These are phyloP conservation scores for Parmales sp. DNA, from an alignment of 108 stramenopile species.

Conservation along the genomic window DNA sequence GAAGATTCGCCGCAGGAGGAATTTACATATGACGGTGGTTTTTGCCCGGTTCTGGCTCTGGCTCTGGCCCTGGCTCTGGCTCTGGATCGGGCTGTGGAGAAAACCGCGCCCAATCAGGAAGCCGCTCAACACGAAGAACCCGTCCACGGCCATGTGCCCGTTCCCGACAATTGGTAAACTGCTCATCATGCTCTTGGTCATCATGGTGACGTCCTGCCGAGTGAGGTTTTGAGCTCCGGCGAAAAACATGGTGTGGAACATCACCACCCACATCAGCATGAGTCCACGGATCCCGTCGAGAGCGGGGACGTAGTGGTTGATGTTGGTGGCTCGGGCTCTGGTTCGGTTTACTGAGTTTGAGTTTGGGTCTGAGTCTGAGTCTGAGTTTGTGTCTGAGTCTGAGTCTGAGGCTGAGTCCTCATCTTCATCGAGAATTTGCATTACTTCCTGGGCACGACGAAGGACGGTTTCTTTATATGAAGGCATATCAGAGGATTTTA, in stretches of 20 bases:
- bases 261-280: background rate
- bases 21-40: background rate
- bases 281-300: background rate
- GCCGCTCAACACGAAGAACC: background rate
- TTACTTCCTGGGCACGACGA: too few relatives aligned
- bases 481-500: too few relatives aligned
- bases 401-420: too few relatives aligned
- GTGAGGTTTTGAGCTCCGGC: too few relatives aligned
- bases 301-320: background rate
- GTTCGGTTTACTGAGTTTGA: too few relatives aligned
- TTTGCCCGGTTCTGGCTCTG: background rate
- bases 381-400: too few relatives aligned
- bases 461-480: too few relatives aligned
- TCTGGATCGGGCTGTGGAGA: too few relatives aligned
- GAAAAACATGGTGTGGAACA: conserved; percentile 5
- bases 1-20: background rate
- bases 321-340: too few relatives aligned
- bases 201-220: background rate
- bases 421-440: too few relatives aligned
- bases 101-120: background rate
- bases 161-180: background rate
- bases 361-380: too few relatives aligned
- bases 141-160: background rate
- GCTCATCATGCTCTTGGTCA: background rate
- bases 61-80: too few relatives aligned